Base-by-base conservation (phyloP, 768 basidiomycete genomes). In the Collybiopsis luxurians region DNA sequence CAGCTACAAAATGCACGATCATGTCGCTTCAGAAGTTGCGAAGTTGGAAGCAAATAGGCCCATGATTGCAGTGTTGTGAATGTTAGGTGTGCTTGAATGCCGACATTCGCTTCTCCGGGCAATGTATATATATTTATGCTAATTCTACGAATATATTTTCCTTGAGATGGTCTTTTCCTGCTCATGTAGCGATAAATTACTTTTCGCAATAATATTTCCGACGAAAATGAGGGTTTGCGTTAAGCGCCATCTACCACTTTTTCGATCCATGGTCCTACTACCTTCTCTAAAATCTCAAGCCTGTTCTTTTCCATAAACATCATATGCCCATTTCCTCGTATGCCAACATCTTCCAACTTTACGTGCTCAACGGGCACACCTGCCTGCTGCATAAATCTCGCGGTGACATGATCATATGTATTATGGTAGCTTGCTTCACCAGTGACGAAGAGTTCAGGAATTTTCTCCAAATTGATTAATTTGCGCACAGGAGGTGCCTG, bases 251-350 rank as follows among this genome's bases (percentile, higher is more conserved):
- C 12, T 6, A 65, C 26, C n/a, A 48, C 60, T 7, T 56, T 50
- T 31, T 57, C 59, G 31, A 78, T 64, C 80, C 79, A 80, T 50
- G 64, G 66, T 43, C 73, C 63, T 23, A 79, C 67, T 4, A 80
- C 75, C 28, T 66, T 40, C 4, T 69, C 73, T 12, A 66, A 78
- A 36, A 83, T 79, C 46, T 73, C 69, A 36, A 75, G 55, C 10
- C 67, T 73, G 61, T 83, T 82, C 56, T 70, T 74, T 55, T 83
- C 81, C 76, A 83, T 78, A 59, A 82, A 81, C 68, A 83, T 75
- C 75, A 83, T 75, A 66, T 83, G 81, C 1, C 78, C 81, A 60
- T 83, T 83, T 42, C 81, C 81, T 51, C 66, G 72, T 23, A 83
- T 77, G 7, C 80, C 81, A 1, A 77, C 59, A 28, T 72, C 70